Conservation (phyloP, 306 rosid genomes). For the Potentilla sterilis region DNA sequence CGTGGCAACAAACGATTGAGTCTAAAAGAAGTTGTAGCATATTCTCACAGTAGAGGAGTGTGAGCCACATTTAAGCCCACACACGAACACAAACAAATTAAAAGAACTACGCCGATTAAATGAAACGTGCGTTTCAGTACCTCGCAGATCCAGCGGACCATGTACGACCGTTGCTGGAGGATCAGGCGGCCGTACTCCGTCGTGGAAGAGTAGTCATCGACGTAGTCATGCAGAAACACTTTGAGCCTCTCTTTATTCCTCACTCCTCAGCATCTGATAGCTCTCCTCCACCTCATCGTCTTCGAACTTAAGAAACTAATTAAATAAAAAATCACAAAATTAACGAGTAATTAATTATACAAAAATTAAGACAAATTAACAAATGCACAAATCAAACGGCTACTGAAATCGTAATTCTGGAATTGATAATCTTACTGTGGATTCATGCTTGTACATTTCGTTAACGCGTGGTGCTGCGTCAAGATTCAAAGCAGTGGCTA, state of each 20-base stretch:
- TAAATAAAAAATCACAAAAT: not conserved
- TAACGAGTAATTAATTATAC: not conserved
- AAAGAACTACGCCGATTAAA: not conserved
- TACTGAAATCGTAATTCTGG: too few species aligned
- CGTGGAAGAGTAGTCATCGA: slow-evolving; percentile 42
- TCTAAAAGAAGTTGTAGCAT: not conserved
- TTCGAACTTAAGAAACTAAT: slow-evolving; percentile 52
- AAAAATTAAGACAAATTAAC: not conserved
- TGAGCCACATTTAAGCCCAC: slow-evolving; percentile 5
- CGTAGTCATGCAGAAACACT: slow-evolving; percentile 46
- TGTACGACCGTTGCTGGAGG: slow-evolving; percentile 59
- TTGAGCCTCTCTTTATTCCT: slow-evolving; percentile 62
- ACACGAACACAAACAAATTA: not conserved
- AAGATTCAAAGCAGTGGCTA: slow-evolving; percentile 18
- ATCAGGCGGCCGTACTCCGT: slow-evolving; percentile 54
- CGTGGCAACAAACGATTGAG: slow-evolving; percentile 34
- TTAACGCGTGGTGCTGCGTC: slow-evolving; percentile 20
- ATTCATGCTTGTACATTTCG: slow-evolving; percentile 38
- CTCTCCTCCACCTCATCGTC: slow-evolving; percentile 68
- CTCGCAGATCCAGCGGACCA: slow-evolving; percentile 84
- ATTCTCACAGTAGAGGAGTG: slow-evolving; percentile 3
- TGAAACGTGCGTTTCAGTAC: slow-evolving; percentile 21
- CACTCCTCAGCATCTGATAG: slow-evolving; percentile 60
- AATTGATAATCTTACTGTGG: slow-evolving; percentile 39
- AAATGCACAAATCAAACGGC: not conserved